Base-by-base conservation (phyloP, 768 basidiomycete species). In the Psilocybe cyanescens region DNA sequence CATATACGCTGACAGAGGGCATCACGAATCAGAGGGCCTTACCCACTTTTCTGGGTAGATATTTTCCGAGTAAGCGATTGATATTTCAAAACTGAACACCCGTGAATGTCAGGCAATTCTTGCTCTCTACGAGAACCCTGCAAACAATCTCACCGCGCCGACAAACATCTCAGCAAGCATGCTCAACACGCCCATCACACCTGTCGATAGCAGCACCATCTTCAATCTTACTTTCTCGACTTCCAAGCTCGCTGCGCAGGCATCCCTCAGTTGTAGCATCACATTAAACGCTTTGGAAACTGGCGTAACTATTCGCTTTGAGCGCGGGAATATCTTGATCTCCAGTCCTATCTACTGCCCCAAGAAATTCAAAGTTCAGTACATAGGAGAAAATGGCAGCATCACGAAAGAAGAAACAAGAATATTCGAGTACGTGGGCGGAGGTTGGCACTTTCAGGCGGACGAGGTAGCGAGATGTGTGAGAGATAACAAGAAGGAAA, bases 381-480 rank as follows among this genome's bases (percentile, higher is more conserved):
- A 88, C 66, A 79, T 81, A 59, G 82, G 79, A 41, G 79, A 80
- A 57, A 75, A 76, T 28, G 83, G 81, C 1, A 79, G 79, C 47
- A 57, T 78, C 8, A 77, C 76, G 33, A 78, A 78, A 53, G 88
- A 91, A 68, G 90, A 91, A 70, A 86, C 79, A 49, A 80, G 74
- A 60, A 72, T 67, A 29, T 86, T 89, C 62, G 78, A 85, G 45
- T 88, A 88, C 67, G 75, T 81, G 3, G 92, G 91, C 8, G 78
- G 77, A 35, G 94, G 93, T 7, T 92, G 85, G 89, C 85, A 92
- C 72, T 96, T 88, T 74, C 85, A 95, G 73, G 93, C 94, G 3
- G 94, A 96, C 68, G 93, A 95, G 61, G 92, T 94, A 9, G 94
- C 91, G 16, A 75, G 91, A 51, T 92, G 90, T 68, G 77, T 94